A percentile compares a stretch with the other conserved stretches of the same genome.
Conservation (phyloP, 352 stramenopile species). For the Phytophthora tubulina region DNA sequence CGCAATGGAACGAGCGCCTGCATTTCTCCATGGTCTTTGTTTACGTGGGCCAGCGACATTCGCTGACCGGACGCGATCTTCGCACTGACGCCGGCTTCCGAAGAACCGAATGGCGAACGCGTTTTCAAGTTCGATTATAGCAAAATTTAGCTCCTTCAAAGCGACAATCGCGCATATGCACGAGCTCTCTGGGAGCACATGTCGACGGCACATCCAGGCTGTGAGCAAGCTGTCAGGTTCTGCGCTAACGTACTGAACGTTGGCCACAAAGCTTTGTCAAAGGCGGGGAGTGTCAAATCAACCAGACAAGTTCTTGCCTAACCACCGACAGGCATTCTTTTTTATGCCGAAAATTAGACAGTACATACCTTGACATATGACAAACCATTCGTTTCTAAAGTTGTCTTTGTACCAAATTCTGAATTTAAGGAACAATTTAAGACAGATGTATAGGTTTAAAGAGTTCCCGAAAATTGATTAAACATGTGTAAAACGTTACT, state of each 20-base stretch:
- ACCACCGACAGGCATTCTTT: background rate
- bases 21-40: background rate
- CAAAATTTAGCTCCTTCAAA: background rate
- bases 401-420: background rate
- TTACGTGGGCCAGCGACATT: conserved; percentile 1
- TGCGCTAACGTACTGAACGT: conserved; percentile 11
- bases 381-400: background rate
- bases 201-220: conserved; percentile 11
- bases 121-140: background rate
- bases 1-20: background rate
- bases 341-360: conserved; percentile 11
- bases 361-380: background rate
- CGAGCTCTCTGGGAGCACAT: conserved; percentile 22
- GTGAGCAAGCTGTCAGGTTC: conserved; percentile 2
- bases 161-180: conserved; percentile 1
- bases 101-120: conserved; percentile 12
- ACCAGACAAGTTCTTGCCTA: background rate
- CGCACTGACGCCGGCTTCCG: conserved; percentile 1
- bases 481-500: background rate
- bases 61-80: background rate
- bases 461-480: conserved; percentile 1
- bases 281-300: conserved; percentile 1
- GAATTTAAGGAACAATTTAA: background rate
- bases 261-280: background rate
- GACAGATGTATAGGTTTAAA: background rate